These are phyloP conservation scores for Tylopilus subfusipes DNA, from an alignment of 768 basidiomycete species.

Conservation along the genomic window DNA sequence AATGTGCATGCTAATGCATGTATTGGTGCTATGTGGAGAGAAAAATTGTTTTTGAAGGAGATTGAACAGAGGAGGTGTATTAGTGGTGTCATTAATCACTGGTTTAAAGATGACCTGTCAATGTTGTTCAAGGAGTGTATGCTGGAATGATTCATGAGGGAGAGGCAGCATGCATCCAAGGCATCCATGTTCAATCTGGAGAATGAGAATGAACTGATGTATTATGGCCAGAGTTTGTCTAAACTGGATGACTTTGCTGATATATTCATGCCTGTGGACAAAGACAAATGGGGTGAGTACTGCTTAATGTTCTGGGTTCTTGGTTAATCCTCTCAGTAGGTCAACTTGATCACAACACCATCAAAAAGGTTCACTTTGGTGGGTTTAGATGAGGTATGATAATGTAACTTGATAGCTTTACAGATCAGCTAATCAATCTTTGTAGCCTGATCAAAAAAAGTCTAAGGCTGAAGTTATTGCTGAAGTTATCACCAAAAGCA, in stretches of 20 bases:
- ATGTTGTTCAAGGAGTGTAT: slow-evolving; percentile 96
- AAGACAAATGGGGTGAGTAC: slow-evolving; percentile 46
- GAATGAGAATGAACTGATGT: slow-evolving; percentile 87
- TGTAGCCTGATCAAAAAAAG: slow-evolving; percentile 79
- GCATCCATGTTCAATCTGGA: slow-evolving; percentile 84
- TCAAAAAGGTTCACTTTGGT: slow-evolving; percentile 75
- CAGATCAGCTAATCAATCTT: neutral
- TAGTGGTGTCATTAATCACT: slow-evolving; percentile 87
- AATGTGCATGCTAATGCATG: slow-evolving; percentile 4
- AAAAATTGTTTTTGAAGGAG: slow-evolving; percentile 86
- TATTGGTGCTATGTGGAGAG: slow-evolving; percentile 49
- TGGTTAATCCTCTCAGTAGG: slow-evolving; percentile 36
- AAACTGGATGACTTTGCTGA: slow-evolving; percentile 83
- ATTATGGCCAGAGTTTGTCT: slow-evolving; percentile 86
- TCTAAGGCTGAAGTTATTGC: slow-evolving; percentile 96
- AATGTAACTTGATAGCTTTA: neutral
- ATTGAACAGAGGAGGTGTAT: slow-evolving; percentile 75
- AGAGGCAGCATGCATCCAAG: slow-evolving; percentile 79
- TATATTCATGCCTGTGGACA: slow-evolving; percentile 50
- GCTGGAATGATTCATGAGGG: slow-evolving; percentile 92
- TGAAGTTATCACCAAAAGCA: slow-evolving; percentile 96
- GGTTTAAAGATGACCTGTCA: slow-evolving; percentile 90
- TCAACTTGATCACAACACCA: slow-evolving; percentile 64
- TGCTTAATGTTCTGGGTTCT: neutral
- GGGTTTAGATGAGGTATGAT: slow-evolving; percentile 66